Evolutionary conservation across 208 protist genomes (phyloP).

Genomic region (Acanthamoeba royreba): DNA sequence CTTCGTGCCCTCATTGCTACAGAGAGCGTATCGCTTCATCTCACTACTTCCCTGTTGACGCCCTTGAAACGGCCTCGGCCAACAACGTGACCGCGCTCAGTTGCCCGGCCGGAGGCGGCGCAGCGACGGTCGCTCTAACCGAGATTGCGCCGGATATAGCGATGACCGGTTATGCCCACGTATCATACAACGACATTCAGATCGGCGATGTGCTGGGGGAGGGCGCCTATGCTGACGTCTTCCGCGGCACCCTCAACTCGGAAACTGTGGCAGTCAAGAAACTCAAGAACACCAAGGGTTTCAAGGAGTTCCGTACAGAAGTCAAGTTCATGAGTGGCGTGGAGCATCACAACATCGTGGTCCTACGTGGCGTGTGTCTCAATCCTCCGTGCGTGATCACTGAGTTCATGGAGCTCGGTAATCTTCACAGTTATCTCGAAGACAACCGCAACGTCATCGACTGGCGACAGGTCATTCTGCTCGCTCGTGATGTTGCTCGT

Average conservation of each 20-base stretch:
- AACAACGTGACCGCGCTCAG: background rate
- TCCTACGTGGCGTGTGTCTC: constrained; percentile 56
- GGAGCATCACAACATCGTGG: constrained; percentile 57
- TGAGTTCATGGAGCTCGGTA: constrained; percentile 54
- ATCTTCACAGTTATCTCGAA: constrained; percentile 31
- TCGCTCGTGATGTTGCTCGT: background rate
- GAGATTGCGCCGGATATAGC: background rate
- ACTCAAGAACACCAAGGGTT: constrained; percentile 59
- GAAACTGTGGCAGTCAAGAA: background rate
- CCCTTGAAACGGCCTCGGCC: background rate
- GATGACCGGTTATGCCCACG: background rate
- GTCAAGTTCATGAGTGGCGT: constrained; percentile 61
- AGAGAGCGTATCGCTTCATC: background rate
- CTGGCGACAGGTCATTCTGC: background rate
- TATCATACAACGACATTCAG: background rate
- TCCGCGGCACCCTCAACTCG: background rate
- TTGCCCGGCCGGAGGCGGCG: background rate
- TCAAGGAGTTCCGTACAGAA: constrained; percentile 62
- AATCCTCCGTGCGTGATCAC: constrained; percentile 61
- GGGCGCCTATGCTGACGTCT: constrained; percentile 31
- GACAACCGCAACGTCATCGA: background rate
- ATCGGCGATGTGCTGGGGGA: constrained; percentile 26
- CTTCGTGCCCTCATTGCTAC: background rate
- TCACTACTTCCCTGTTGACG: background rate
- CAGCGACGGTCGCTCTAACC: background rate